These are phyloP conservation scores for Acer saccharum DNA, from an alignment of 345 rosid species.

Conservation along the genomic window DNA sequence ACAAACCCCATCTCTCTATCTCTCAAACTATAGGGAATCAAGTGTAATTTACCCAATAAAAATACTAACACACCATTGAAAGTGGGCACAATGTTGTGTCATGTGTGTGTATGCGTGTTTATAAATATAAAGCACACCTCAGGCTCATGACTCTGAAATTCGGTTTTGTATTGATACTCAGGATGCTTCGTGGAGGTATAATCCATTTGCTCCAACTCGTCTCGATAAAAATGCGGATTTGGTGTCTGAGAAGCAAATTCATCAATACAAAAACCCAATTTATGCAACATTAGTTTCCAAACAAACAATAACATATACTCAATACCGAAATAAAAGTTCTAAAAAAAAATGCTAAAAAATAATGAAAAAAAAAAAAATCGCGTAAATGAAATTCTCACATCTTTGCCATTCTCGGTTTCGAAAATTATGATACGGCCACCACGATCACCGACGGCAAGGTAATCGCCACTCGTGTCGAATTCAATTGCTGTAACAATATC, in stretches of 20 bases:
- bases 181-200: slow-evolving; percentile 34
- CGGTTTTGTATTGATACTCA: slow-evolving; percentile 56
- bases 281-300: slow-evolving; percentile 4
- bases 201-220: slow-evolving; percentile 55
- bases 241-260: slow-evolving; percentile 33
- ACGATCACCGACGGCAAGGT: slow-evolving; percentile 63
- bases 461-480: slow-evolving; percentile 57
- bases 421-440: slow-evolving; percentile 69
- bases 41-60: not conserved
- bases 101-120: too few species aligned
- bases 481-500: slow-evolving; percentile 57
- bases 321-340: not conserved
- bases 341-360: not conserved
- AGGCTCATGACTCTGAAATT: slow-evolving; percentile 77
- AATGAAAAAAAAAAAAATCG: not conserved
- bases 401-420: slow-evolving; percentile 37
- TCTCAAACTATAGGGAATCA: not conserved
- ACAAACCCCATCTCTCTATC: too few species aligned
- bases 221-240: slow-evolving; percentile 29
- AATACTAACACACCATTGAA: not conserved
- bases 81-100: not conserved
- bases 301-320: slow-evolving; percentile 16
- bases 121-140: slow-evolving; percentile 41
- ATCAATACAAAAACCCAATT: slow-evolving; percentile 26
- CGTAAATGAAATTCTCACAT: slow-evolving; percentile 27